Base-by-base conservation (phyloP, 345 rosid genomes). In the Melaleuca alternifolia region DNA sequence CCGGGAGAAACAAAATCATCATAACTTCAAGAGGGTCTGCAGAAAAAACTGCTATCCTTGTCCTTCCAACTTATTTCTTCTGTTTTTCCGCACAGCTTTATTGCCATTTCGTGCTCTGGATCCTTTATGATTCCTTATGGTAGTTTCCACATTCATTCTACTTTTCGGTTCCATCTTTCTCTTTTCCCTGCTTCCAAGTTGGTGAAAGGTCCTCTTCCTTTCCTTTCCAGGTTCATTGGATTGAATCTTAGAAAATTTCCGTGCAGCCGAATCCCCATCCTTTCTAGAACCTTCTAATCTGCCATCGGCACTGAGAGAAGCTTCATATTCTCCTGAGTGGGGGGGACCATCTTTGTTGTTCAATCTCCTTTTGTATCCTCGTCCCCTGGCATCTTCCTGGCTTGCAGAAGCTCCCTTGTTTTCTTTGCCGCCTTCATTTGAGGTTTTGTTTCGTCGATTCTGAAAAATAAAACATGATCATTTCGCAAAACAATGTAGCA, bases 401-500 rank as follows among this genome's bases (percentile, higher is more conserved):
- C 8, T 50, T 52, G 75, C 82, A 15, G 18, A 33, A 50, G 87
- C 71, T 59, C 87, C 91, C 59, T 44, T 30, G 46, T 87, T 86
- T 57, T 30, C 62, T 65, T 71, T 15, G 15, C 76, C 88, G 61
- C 84, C 87, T 84, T 93, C 95, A 89, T 92, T 92, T 50, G 94
- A 89, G n/a, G 94, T 83, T 89, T 92, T 95, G 54, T 90, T 91
- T 62, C 88, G 90, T 53, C 96, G 97, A 89, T 96, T 94, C 99
- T 97, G 94, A 91, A 92, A 86, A 53, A 24, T 30, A 65, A 18
- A 71, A 71, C 79, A 18, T 33, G 26, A 71, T 71, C 48, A 71
- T 71, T 71, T 71, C 23, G 33, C 26, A 71, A 71, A 71, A 37
- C 59, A 83, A 51, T 83, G 28, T 28, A 10, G 23, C n/a, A 1